These are phyloP conservation scores for Lodderomyces jiufengensis DNA, from an alignment of 1,139 yeast species.

Conservation along the genomic window DNA sequence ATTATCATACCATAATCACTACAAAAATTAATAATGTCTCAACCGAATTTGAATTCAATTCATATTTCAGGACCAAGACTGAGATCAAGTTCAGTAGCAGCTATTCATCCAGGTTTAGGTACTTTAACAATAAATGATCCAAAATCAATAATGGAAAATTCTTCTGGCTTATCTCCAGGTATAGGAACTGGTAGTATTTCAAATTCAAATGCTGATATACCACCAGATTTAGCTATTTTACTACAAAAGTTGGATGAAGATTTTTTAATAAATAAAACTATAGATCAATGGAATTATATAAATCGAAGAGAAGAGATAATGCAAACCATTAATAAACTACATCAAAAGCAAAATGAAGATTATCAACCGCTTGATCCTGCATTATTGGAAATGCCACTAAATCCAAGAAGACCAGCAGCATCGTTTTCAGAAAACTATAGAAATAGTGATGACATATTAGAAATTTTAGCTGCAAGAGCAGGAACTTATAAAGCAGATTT, in stretches of 20 bases:
- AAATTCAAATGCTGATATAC: conserved; percentile 31
- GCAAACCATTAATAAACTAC: conserved; percentile 35
- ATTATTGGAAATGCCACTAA: conserved; percentile 50
- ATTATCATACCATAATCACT: too few relatives aligned
- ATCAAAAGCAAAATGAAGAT: conserved; percentile 29
- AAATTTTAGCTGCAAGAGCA: conserved; percentile 72
- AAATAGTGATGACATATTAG: conserved; percentile 57
- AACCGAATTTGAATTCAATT: conserved; percentile 1
- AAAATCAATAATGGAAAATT: conserved; percentile 6
- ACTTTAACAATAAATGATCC: conserved; percentile 10
- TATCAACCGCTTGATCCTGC: conserved; percentile 32
- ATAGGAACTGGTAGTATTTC: conserved; percentile 5
- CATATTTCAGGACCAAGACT: conserved; percentile 6
- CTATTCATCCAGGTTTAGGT: conserved; percentile 12
- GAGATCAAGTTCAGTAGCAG: conserved; percentile 14
- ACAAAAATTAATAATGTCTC: conserved; percentile 1
- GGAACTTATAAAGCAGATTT: conserved; percentile 58
- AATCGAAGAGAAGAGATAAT: conserved; percentile 46
- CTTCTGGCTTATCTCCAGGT: conserved; percentile 10
- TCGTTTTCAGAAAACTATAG: conserved; percentile 10
- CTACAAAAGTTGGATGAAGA: conserved; percentile 45
- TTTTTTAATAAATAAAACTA: conserved; percentile 37
- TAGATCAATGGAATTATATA: conserved; percentile 50
- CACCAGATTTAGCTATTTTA: conserved; percentile 45
- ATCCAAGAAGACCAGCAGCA: conserved; percentile 45